These are phyloP conservation scores for Silene latifolia DNA, from an alignment of 148 eudicot genomes.

Conservation along the genomic window DNA sequence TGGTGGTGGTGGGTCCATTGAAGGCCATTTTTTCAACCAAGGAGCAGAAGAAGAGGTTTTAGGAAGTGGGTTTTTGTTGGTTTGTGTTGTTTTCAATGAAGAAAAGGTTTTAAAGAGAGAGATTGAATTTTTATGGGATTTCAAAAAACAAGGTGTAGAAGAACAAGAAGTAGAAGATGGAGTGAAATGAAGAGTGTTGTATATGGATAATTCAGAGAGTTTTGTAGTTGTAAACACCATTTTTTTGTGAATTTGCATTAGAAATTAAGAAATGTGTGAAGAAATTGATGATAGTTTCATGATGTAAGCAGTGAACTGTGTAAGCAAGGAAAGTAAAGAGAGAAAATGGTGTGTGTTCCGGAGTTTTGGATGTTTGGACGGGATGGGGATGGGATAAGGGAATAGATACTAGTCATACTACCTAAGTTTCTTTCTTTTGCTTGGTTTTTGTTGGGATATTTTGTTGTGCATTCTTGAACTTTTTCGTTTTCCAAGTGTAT, in stretches of 20 bases:
- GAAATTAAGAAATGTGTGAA: not conserved
- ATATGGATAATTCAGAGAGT: conserved; percentile 41
- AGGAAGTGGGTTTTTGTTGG: conserved; percentile 30
- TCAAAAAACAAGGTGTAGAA: conserved; percentile 25
- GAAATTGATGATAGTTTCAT: conserved; percentile 15
- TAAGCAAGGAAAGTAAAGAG: not conserved
- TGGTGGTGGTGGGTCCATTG: conserved; percentile 25
- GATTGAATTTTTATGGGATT: conserved; percentile 34
- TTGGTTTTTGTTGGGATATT: too few species aligned
- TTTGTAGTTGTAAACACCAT: conserved; percentile 37
- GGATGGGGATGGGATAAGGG: not conserved
- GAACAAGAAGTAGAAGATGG: conserved; percentile 23
- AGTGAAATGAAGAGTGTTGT: conserved; percentile 26
- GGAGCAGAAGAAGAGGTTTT: conserved; percentile 41
- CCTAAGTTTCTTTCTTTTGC: too few species aligned
- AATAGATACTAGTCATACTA: too few species aligned
- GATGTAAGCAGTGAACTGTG: not conserved
- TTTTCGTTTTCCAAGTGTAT: too few species aligned
- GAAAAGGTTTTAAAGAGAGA: conserved; percentile 39
- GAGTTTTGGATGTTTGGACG: not conserved
- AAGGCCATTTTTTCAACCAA: conserved; percentile 76
- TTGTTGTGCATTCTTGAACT: too few species aligned
- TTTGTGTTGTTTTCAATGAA: conserved; percentile 40
- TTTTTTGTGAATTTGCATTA: conserved; percentile 28
- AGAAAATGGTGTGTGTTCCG: not conserved